Percentiles rank a stretch among this genome's conserved stretches.
These are phyloP conservation scores for Talaromyces sp. DNA, from an alignment of 2,329 filamentous ascomycete genomes.

Conservation along the genomic window DNA sequence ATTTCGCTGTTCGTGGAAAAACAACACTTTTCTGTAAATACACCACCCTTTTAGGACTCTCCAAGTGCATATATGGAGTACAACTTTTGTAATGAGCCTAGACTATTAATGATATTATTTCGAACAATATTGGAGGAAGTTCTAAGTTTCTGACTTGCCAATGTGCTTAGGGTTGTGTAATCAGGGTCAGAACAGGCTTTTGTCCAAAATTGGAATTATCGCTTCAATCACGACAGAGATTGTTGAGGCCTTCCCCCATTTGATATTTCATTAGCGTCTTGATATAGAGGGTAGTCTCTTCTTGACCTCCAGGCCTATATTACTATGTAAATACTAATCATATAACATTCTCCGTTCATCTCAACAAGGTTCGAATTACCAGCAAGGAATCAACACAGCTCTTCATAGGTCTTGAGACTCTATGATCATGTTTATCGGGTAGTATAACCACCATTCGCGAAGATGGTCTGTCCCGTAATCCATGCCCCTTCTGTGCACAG, in stretches of 20 bases:
- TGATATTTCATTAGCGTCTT: neutral
- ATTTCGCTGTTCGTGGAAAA: neutral
- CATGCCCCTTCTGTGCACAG: conserved; percentile 45
- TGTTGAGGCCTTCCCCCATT: neutral
- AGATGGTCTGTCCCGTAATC: conserved; percentile 49
- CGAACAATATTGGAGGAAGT: neutral
- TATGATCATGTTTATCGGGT: too few species aligned
- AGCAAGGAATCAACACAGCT: neutral
- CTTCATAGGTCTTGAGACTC: neutral
- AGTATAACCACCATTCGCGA: conserved; percentile 50
- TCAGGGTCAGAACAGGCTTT: neutral
- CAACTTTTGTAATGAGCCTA: too few species aligned
- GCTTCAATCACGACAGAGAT: neutral
- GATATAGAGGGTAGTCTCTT: neutral
- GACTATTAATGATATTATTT: neutral
- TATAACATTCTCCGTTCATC: neutral
- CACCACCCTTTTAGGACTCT: too few species aligned
- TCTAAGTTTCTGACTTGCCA: neutral
- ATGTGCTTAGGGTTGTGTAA: neutral
- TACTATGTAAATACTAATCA: neutral
- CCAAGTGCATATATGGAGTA: too few species aligned
- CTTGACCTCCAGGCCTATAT: neutral
- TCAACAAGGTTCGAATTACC: neutral
- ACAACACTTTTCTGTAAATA: too few species aligned
- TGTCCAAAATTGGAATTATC: neutral